phyloP scores from a whole-genome alignment of 1,284 basidiomycete genomes.

The Ustanciosporium gigantosporum region DNA sequence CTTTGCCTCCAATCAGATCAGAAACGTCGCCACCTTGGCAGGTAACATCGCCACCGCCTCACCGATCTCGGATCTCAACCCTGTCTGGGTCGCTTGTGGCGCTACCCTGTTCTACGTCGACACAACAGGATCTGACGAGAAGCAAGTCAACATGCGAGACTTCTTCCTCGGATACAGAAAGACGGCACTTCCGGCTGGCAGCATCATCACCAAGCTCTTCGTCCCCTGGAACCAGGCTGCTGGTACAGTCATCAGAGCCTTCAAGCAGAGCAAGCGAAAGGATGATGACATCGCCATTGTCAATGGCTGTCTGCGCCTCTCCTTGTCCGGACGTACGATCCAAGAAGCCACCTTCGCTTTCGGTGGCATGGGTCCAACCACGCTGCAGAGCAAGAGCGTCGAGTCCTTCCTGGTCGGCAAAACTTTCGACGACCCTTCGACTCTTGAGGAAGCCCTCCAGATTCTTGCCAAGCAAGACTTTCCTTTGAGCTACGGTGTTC shows the following conservation, averaged over 20 bases:
- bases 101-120: conserved; percentile 40
- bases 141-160: conserved; percentile 37
- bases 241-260: conserved; percentile 52
- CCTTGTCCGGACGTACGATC: conserved; percentile 24
- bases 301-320: conserved; percentile 53
- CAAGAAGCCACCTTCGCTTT: conserved; percentile 53
- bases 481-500: conserved; percentile 57
- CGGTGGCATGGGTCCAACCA: conserved; percentile 61
- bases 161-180: conserved; percentile 61
- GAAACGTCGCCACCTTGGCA: conserved; percentile 60
- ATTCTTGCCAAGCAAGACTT: conserved; percentile 53
- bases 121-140: conserved; percentile 29
- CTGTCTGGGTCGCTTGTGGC: conserved; percentile 61
- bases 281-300: conserved; percentile 63
- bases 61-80: conserved; percentile 62
- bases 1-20: conserved; percentile 61
- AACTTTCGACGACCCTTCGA: conserved; percentile 8
- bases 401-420: conserved; percentile 37
- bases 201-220: conserved; percentile 53
- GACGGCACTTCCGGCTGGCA: conserved; percentile 56
- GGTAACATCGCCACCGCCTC: conserved; percentile 62
- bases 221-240: conserved; percentile 39
- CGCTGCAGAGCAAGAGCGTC: conserved; percentile 42
- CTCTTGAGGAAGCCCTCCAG: conserved; percentile 15
- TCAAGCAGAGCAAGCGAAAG: conserved; percentile 62